Conservation (phyloP, 257 asterid genomes). For the Thymus mandschuricus region DNA sequence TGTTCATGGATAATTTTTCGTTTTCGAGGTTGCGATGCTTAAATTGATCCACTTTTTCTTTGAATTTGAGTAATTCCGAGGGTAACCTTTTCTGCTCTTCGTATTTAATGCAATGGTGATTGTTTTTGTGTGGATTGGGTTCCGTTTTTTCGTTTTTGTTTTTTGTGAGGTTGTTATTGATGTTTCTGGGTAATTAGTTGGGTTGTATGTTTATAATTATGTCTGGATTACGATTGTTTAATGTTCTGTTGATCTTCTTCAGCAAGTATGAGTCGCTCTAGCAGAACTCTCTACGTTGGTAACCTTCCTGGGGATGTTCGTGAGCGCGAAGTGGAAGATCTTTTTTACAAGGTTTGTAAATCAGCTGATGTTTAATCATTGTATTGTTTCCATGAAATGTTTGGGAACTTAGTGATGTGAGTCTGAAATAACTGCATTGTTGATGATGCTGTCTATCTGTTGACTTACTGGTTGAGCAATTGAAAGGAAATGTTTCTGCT, state of each 20-base stretch:
- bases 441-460: too few relatives aligned
- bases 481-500: not conserved
- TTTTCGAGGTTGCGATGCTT: slow-evolving; percentile 25
- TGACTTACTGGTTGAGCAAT: not conserved
- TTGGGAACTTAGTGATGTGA: slow-evolving; percentile 7
- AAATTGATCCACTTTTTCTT: not conserved
- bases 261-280: slow-evolving; percentile 90
- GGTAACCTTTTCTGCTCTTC: not conserved
- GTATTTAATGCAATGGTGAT: not conserved
- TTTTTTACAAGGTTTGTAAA: slow-evolving; percentile 78
- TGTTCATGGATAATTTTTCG: not conserved
- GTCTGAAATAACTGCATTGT: not conserved
- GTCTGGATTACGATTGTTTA: not conserved
- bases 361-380: not conserved
- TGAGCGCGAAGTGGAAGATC: slow-evolving; percentile 95
- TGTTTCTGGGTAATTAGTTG: not conserved
- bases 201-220: not conserved
- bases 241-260: slow-evolving; percentile 6
- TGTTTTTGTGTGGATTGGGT: not conserved
- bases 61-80: not conserved
- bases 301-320: slow-evolving; percentile 98
- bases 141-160: not conserved
- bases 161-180: not conserved
- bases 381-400: not conserved
- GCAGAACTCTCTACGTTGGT: slow-evolving; percentile 95